Conservation (phyloP, 371 early-diverging fungal genomes). For the Rhizopus delemar region DNA sequence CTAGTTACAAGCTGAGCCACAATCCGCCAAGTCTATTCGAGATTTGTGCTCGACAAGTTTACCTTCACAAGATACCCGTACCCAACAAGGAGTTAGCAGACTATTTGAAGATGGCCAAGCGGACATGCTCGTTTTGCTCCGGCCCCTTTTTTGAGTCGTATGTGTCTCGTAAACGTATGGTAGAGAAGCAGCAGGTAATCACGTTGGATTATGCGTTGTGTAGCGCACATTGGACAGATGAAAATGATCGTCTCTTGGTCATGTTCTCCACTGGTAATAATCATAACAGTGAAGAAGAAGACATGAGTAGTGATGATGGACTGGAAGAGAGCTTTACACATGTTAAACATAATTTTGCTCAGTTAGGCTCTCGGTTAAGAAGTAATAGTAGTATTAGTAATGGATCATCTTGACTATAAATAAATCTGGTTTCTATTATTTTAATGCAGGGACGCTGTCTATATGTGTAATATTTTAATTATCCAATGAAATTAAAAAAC, state of each 20-base stretch:
- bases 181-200: slow-evolving; percentile 58
- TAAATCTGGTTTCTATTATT: slow-evolving; percentile 87
- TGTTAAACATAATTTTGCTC: slow-evolving; percentile 18
- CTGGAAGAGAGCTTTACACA: neutral
- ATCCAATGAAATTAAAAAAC: neutral
- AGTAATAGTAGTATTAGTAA: slow-evolving; percentile 74
- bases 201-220: slow-evolving; percentile 42
- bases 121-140: slow-evolving; percentile 80
- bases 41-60: slow-evolving; percentile 73
- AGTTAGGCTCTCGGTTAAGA: slow-evolving; percentile 14
- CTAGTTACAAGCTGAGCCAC: slow-evolving; percentile 29
- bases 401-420: slow-evolving; percentile 91
- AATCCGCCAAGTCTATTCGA: slow-evolving; percentile 70
- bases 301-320: neutral
- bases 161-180: slow-evolving; percentile 61
- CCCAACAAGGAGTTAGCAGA: slow-evolving; percentile 57
- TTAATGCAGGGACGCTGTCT: slow-evolving; percentile 53
- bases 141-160: slow-evolving; percentile 84
- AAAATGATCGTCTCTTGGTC: slow-evolving; percentile 37
- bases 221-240: slow-evolving; percentile 47
- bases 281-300: neutral
- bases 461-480: neutral
- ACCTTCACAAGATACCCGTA: slow-evolving; percentile 64
- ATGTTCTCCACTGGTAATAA: slow-evolving; percentile 32
- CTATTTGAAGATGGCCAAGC: slow-evolving; percentile 62